Evolutionary conservation across 768 basidiomycete species (phyloP), one percentile per base, ranked within the genome.

Genomic region (Suillus subaureus): DNA sequence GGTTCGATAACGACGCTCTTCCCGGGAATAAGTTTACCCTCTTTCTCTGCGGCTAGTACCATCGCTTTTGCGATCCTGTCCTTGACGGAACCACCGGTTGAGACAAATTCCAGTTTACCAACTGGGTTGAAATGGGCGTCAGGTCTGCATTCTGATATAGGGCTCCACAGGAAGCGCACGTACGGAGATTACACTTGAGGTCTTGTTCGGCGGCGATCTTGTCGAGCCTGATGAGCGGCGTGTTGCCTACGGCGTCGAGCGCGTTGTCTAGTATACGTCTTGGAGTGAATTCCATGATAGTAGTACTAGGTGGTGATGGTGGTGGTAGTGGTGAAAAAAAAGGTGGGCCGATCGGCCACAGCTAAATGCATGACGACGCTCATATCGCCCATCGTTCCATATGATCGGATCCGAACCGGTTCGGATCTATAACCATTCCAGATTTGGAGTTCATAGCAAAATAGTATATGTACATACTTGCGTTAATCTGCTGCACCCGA

Each of bases 31-130:
- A 99, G 86, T 60, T 82, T 88, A 40, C 96, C 96, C 40, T 94
- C 89, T 62, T 83, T 82, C 82, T 99, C 97, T 7, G 97, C 97
- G n/a, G 90, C 86, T 69, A 95, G 90, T 2, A 99, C 87, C 97
- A 99, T 99, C 13, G 94, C 89, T 76, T 94, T 96, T 33, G 96
- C 96, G 62, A 99, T 97, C 65, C 96, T 83, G 75, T 99, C 97
- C 80, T 99, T 99, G 66, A 98, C 91, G 3, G 92, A 95, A 3
- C 97, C 97, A 12, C 97, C 97, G 2, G 89, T 90, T 23, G 93
- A 95, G 73, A 93, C 85, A 75, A 87, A 98, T 71, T 99, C 97
- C 18, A 92, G 83, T 78, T 97, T 98, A 8, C 84, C 96, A 73
- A 97, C 93, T 96, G n/a, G 5, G 40, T 39, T 21, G 18, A 37